A percentile compares a stretch with the other conserved stretches of the same genome.
Evolutionary conservation across 2,329 filamentous ascomycete genomes (phyloP).

Genomic region (Tolypocladium ophioglossoides): DNA sequence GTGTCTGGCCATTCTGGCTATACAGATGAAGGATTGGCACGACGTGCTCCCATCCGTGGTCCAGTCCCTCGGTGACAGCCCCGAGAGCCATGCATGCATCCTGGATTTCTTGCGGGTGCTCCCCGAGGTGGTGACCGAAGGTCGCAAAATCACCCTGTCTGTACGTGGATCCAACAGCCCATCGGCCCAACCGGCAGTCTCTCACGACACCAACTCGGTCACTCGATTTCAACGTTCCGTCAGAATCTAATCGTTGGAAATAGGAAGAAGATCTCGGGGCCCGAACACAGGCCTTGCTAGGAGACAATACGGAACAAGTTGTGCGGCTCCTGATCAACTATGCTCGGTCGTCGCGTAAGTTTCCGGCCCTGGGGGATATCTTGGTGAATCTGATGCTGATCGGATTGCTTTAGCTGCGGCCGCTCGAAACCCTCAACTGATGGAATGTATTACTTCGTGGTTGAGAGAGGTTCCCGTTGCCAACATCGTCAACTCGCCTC

Average conservation of each 20-base stretch:
- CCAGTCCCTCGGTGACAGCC: slow-evolving; percentile 62
- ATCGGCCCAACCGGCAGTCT: slow-evolving; percentile 27
- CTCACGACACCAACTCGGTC: slow-evolving; percentile 22
- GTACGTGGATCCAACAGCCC: slow-evolving; percentile 65
- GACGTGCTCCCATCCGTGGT: slow-evolving; percentile 80
- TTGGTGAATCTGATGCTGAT: background rate
- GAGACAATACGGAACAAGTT: slow-evolving; percentile 83
- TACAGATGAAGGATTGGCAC: slow-evolving; percentile 94
- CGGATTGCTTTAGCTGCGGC: slow-evolving; percentile 47
- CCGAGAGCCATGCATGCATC: slow-evolving; percentile 73
- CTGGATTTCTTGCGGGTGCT: slow-evolving; percentile 94
- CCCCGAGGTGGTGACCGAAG: slow-evolving; percentile 97
- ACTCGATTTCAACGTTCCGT: slow-evolving; percentile 22
- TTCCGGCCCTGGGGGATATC: too few relatives aligned
- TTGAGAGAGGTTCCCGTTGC: slow-evolving; percentile 80
- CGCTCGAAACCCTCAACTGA: slow-evolving; percentile 75
- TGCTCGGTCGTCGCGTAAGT: slow-evolving; percentile 78
- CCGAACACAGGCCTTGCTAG: slow-evolving; percentile 80
- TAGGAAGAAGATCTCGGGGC: slow-evolving; percentile 90
- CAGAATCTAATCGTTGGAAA: slow-evolving; percentile 31
- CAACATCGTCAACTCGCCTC: slow-evolving; percentile 73
- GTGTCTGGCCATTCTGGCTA: slow-evolving; percentile 85
- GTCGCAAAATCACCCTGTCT: slow-evolving; percentile 97
- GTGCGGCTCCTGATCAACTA: slow-evolving; percentile 83
- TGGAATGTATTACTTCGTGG: slow-evolving; percentile 97